Base-by-base conservation (phyloP, 257 asterid species). In the Ocimum tenuiflorum region DNA sequence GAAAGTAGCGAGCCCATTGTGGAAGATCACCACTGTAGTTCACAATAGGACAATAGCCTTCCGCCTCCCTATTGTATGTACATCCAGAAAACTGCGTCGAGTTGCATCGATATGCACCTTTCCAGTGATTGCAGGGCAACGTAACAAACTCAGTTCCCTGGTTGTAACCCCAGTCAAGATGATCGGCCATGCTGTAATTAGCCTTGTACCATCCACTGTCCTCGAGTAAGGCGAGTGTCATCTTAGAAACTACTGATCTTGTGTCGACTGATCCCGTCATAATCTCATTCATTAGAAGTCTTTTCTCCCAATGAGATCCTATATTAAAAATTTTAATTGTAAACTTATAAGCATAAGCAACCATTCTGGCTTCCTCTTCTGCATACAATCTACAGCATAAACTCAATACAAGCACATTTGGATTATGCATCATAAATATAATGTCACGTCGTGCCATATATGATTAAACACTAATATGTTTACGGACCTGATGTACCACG, bases 221-320 rank as follows among this genome's bases (percentile, higher is more conserved):
- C 79, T 91, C 97, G 22, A 91, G 95, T 66, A 91, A 77, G 71
- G 97, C 96, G 54, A 91, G 94, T 6, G 97, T 91, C 97, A 91
- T 88, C 76, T 83, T 88, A 8, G 97, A 91, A 69, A 91, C 96
- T 35, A 91, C 96, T 53, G 97, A 91, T 80, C 95, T 83, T 27
- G 96, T 86, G 75, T 91, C 97, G 36, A 91, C 97, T n/a, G 97
- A 91, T 69, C 97, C 97, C 0, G 97, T 91, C 97, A 91, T 91
- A 39, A 91, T 91, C 88, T 91, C 97, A 55, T 88, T 88, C 97
- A 91, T 91, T 73, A 91, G 68, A 54, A 91, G 94, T 75, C 97
- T 82, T 78, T 91, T 91, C 87, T 91, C 97, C 97, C 97, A 91
- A 72, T 91, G 97, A 47, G 97, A 91, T 38, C 97, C 97, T 91